phyloP scores from a whole-genome alignment of 1,284 basidiomycete genomes.

The Fomes fomentarius region DNA sequence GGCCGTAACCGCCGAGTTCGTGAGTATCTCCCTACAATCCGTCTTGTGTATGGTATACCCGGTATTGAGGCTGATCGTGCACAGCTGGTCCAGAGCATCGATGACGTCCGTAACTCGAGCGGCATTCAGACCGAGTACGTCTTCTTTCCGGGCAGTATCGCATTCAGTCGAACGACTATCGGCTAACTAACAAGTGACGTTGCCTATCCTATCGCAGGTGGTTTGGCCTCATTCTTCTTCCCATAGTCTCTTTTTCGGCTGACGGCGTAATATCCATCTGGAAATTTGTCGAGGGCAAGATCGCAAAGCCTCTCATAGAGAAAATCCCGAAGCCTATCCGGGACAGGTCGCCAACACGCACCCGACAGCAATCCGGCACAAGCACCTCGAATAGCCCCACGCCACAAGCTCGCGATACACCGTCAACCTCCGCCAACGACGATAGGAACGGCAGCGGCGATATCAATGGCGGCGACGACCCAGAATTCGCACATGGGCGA shows the following conservation, averaged over 20 bases:
- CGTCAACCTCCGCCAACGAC: too few species aligned
- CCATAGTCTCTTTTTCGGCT: constrained; percentile 69
- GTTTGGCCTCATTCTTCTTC: constrained; percentile 72
- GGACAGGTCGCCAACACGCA: not conserved
- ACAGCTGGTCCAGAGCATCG: constrained; percentile 65
- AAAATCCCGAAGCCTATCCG: too few species aligned
- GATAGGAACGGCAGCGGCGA: too few species aligned
- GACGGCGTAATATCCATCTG: constrained; percentile 60
- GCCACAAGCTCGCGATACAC: too few species aligned
- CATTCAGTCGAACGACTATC: not conserved
- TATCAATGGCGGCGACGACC: too few species aligned
- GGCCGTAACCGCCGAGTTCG: constrained; percentile 71
- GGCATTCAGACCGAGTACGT: constrained; percentile 53
- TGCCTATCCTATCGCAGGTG: constrained; percentile 44
- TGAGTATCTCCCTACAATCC: constrained; percentile 33
- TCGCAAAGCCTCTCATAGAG: too few species aligned
- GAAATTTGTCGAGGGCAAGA: constrained; percentile 46
- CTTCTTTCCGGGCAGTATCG: not conserved
- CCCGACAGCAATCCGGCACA: too few species aligned
- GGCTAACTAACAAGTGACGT: not conserved
- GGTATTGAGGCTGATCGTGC: not conserved
- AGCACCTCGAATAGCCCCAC: too few species aligned
- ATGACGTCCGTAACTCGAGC: constrained; percentile 47
- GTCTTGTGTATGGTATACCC: too few species aligned
- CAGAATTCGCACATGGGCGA: constrained; percentile 39